Evolutionary conservation across 192 early-diverging fungal species (phyloP).

Genomic region (Rhizoclosmatium sp.): DNA sequence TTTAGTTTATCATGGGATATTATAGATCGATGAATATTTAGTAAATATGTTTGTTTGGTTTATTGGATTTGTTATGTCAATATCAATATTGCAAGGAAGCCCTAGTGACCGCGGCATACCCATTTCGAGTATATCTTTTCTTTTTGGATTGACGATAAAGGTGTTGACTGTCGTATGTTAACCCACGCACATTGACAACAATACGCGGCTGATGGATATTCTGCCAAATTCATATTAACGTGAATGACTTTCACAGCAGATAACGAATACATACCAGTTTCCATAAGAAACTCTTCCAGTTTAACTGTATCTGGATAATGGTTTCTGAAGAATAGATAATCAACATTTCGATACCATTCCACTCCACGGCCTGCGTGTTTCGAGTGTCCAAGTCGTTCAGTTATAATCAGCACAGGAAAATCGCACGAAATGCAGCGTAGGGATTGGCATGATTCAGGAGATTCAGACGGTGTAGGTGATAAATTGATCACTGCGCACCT

Average conservation of each 20-base stretch:
- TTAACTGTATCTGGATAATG: conserved; percentile 31
- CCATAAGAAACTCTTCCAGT: conserved; percentile 12
- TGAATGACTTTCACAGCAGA: background rate
- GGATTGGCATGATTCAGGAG: background rate
- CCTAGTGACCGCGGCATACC: too few relatives aligned
- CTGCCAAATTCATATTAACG: background rate
- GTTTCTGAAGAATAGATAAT: conserved; percentile 49
- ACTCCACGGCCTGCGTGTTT: background rate
- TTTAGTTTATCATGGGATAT: too few relatives aligned
- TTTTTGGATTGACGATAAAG: too few relatives aligned
- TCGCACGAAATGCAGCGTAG: conserved; percentile 17
- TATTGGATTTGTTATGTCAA: too few relatives aligned
- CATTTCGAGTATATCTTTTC: too few relatives aligned
- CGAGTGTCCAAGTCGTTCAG: too few relatives aligned
- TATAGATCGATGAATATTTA: too few relatives aligned
- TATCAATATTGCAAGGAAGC: too few relatives aligned
- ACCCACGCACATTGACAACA: background rate
- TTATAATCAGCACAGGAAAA: background rate
- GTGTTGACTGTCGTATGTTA: background rate
- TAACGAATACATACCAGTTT: background rate
- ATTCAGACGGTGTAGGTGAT: too few relatives aligned
- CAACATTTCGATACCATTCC: conserved; percentile 32
- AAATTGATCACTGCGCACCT: too few relatives aligned
- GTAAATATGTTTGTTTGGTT: too few relatives aligned
- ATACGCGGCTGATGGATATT: background rate